A percentile compares a stretch with the other conserved stretches of the same genome.
Evolutionary conservation across 106 monocot species (phyloP).

Genomic region (Dioscorea dumetorum): DNA sequence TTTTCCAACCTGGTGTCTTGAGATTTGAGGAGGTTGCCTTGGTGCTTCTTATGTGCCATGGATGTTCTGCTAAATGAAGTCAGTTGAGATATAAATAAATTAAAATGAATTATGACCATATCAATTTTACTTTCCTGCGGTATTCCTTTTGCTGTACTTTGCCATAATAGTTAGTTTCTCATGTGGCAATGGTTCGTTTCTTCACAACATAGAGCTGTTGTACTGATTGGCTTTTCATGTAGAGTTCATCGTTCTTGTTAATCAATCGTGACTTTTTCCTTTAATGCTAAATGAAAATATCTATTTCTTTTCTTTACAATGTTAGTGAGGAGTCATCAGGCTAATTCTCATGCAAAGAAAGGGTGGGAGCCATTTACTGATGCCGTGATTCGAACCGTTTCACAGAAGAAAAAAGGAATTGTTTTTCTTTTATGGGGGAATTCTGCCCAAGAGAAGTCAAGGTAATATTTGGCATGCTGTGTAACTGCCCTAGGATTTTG

Average conservation of each 20-base stretch:
- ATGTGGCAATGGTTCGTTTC: no score
- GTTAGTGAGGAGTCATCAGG: conserved; percentile 84
- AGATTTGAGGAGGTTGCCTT: no score
- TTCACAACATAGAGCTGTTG: no score
- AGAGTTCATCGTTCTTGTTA: not conserved
- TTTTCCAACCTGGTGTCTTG: no score
- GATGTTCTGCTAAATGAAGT: no score
- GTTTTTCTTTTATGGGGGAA: conserved; percentile 98
- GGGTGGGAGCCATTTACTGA: conserved; percentile 98
- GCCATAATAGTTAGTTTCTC: no score
- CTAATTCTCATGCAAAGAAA: conserved; percentile 97
- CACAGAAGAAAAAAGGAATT: conserved; percentile 73
- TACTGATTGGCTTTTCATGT: not conserved
- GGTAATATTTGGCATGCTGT: conserved; percentile 19
- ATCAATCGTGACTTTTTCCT: not conserved
- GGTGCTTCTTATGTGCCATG: no score
- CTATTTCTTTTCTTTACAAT: not conserved
- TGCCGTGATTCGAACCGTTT: conserved; percentile 71
- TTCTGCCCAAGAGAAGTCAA: conserved; percentile 77
- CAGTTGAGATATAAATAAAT: no score
- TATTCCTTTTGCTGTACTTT: no score
- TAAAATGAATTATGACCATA: no score
- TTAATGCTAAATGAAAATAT: not conserved
- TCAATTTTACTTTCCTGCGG: no score
- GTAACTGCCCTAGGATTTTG: no score